These are phyloP conservation scores for Citrus maxima DNA, from an alignment of 345 rosid genomes.

Conservation along the genomic window DNA sequence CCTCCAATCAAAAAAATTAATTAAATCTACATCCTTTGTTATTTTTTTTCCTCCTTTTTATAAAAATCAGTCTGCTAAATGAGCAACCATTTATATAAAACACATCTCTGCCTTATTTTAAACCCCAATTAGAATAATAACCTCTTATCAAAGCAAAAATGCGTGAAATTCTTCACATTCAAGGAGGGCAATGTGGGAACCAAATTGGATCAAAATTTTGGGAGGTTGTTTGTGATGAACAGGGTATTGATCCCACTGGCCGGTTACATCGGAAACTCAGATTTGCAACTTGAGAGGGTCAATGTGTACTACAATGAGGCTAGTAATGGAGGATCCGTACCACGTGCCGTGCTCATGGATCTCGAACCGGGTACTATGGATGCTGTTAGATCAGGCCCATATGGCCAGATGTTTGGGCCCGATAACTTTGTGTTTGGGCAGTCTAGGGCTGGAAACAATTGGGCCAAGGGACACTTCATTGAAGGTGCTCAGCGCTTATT, in stretches of 20 bases:
- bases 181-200: constrained; percentile 42
- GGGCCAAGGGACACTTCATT: constrained; percentile 37
- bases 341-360: constrained; percentile 39
- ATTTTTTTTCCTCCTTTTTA: background rate
- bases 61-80: background rate
- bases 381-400: constrained; percentile 21
- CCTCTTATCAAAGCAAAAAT: constrained; percentile 4
- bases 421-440: constrained; percentile 35
- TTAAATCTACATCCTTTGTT: background rate
- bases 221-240: constrained; percentile 38
- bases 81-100: constrained; percentile 9
- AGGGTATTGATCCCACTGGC: constrained; percentile 33
- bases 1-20: constrained; percentile 10
- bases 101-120: background rate
- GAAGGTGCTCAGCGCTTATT: constrained; percentile 40
- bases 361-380: constrained; percentile 40
- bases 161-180: constrained; percentile 41
- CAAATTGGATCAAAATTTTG: constrained; percentile 38
- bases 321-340: constrained; percentile 20
- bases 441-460: constrained; percentile 34
- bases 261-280: constrained; percentile 13
- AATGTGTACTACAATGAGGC: constrained; percentile 36
- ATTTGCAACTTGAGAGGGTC: constrained; percentile 26
- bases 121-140: background rate
- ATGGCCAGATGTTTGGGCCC: constrained; percentile 23